Conservation (phyloP, 2,329 filamentous ascomycete genomes). For the Truncatella angustata region DNA sequence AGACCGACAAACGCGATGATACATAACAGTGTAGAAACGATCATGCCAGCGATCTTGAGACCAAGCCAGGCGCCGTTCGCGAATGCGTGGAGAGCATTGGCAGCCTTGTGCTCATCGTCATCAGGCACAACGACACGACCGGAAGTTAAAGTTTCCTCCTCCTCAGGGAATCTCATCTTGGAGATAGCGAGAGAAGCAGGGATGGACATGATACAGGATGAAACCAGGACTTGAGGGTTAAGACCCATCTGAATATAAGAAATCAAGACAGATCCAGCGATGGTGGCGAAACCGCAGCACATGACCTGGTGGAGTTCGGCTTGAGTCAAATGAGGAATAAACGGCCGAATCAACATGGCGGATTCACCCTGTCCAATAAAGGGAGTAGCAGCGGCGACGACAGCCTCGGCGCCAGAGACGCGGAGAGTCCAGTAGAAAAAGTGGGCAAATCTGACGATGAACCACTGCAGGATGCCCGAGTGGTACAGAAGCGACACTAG, state of each 20-base stretch:
- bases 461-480: constrained; percentile 81
- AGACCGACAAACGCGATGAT: constrained; percentile 70
- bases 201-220: constrained; percentile 93
- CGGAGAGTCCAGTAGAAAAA: constrained; percentile 91
- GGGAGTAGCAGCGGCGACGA: constrained; percentile 87
- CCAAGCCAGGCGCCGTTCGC: constrained; percentile 73
- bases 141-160: constrained; percentile 80
- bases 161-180: constrained; percentile 87
- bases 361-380: constrained; percentile 95
- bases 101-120: constrained; percentile 70
- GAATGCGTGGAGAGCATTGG: constrained; percentile 77
- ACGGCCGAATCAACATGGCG: constrained; percentile 86
- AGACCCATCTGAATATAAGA: constrained; percentile 83
- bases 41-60: constrained; percentile 75
- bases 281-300: constrained; percentile 89
- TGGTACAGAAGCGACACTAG: constrained; percentile 87
- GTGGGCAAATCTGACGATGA: constrained; percentile 79
- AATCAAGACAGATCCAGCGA: constrained; percentile 82
- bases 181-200: constrained; percentile 86
- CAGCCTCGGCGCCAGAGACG: constrained; percentile 88
- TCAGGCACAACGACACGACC: constrained; percentile 80
- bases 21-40: constrained; percentile 67
- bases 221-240: constrained; percentile 81
- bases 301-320: constrained; percentile 92
- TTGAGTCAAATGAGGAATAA: constrained; percentile 79